Evolutionary conservation across 441 rosid species (phyloP).

Genomic region (Jatropha podagrica): DNA sequence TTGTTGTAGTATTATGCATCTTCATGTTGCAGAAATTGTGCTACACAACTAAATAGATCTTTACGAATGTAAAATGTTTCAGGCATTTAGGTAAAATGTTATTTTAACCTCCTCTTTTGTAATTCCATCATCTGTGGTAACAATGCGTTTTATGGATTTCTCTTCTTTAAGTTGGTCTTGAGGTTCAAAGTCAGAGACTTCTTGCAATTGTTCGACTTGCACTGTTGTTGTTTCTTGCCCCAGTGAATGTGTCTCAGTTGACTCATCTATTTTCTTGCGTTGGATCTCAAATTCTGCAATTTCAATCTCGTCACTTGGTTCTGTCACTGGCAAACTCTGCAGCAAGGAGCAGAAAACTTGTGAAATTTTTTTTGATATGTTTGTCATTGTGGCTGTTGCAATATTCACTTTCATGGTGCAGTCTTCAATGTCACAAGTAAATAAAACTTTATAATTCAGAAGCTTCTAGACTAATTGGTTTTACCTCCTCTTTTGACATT

Average conservation of each 20-base stretch:
- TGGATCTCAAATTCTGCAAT: constrained; percentile 24
- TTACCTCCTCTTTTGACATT: background rate
- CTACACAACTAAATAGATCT: background rate
- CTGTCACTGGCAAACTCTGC: background rate
- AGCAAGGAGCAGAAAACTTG: background rate
- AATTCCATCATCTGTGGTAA: background rate
- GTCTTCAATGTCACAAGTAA: background rate
- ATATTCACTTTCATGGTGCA: background rate
- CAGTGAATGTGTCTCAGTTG: constrained; percentile 7
- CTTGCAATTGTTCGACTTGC: constrained; percentile 12
- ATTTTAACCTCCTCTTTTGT: constrained; percentile 14
- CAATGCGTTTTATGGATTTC: background rate
- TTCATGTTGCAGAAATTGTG: too few relatives aligned
- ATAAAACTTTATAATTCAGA: background rate
- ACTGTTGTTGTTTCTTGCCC: constrained; percentile 23
- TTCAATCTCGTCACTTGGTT: background rate
- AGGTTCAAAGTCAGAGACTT: constrained; percentile 25
- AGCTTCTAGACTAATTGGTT: background rate
- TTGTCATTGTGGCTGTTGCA: background rate
- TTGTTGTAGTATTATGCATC: background rate
- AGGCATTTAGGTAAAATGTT: background rate
- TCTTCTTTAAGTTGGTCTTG: constrained; percentile 28
- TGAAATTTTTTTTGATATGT: background rate
- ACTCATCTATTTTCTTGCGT: constrained; percentile 19
- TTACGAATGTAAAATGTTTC: background rate